Evolutionary conservation across 2,329 filamentous ascomycete genomes (phyloP).

Genomic region (Blastomyces silverae): DNA sequence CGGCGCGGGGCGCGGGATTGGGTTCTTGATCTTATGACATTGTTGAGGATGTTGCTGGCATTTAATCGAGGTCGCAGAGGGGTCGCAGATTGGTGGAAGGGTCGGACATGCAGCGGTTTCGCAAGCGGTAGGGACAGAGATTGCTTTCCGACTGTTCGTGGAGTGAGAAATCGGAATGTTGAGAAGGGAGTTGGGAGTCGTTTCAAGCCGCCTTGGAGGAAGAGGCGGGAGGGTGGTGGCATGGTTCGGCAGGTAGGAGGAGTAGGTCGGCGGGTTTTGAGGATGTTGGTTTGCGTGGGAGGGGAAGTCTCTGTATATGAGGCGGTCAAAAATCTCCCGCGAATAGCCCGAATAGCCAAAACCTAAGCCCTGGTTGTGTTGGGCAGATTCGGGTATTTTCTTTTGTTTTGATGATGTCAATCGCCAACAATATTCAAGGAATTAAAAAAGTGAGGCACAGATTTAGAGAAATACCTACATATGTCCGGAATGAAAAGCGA

Average conservation of each 20-base stretch:
- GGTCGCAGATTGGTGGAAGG: slow-evolving; percentile 11
- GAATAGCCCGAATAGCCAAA: neutral
- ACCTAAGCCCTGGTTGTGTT: neutral
- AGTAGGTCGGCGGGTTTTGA: neutral
- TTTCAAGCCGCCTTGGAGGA: neutral
- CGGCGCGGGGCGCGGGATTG: slow-evolving; percentile 21
- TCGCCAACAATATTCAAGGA: neutral
- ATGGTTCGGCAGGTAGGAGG: neutral
- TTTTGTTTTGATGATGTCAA: slow-evolving; percentile 4
- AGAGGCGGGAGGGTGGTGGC: slow-evolving; percentile 2
- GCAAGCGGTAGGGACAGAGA: neutral
- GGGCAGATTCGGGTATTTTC: neutral
- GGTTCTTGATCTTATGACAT: slow-evolving; percentile 14
- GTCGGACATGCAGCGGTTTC: slow-evolving; percentile 1
- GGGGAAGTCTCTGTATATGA: neutral
- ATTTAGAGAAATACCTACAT: neutral
- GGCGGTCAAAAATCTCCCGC: no score
- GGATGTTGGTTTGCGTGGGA: neutral
- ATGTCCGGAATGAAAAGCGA: neutral
- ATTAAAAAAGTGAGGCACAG: neutral
- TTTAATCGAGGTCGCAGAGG: slow-evolving; percentile 9
- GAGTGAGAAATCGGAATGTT: slow-evolving; percentile 1
- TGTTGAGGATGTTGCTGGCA: slow-evolving; percentile 18
- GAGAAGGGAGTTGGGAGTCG: neutral
- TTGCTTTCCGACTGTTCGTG: neutral